These are phyloP conservation scores for Bipolaris cookei DNA, from an alignment of 2,329 filamentous ascomycete genomes.

Conservation along the genomic window DNA sequence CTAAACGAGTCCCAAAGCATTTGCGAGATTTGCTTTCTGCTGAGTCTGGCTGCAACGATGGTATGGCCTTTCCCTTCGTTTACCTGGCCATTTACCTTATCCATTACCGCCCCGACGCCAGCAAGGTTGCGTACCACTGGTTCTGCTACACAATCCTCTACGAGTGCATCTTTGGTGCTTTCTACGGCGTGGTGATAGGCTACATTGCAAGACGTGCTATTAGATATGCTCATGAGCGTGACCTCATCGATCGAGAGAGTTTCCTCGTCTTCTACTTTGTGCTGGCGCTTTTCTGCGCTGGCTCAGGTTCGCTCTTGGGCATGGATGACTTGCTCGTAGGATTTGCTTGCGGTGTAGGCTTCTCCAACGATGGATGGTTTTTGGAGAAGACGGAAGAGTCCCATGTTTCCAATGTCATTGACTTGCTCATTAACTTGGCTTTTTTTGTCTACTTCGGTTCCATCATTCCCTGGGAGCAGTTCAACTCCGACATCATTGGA, in stretches of 20 bases:
- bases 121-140: constrained; percentile 80
- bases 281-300: constrained; percentile 91
- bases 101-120: constrained; percentile 73
- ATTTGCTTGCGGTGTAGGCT: constrained; percentile 95
- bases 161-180: constrained; percentile 90
- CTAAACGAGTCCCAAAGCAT: constrained; percentile 96
- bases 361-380: constrained; percentile 99
- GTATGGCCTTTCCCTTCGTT: constrained; percentile 98
- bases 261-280: constrained; percentile 99
- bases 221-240: constrained; percentile 80
- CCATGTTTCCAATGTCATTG: constrained; percentile 98
- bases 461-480: constrained; percentile 95
- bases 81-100: constrained; percentile 92
- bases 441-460: constrained; percentile 98
- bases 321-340: constrained; percentile 94
- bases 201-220: constrained; percentile 92
- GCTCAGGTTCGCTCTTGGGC: constrained; percentile 87
- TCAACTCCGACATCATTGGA: constrained; percentile 74
- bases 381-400: constrained; percentile 97
- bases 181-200: constrained; percentile 86
- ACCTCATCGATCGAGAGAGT: constrained; percentile 92
- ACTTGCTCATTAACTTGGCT: constrained; percentile 92
- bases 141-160: constrained; percentile 89
- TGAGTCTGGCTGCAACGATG: constrained; percentile 98
- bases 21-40: constrained; percentile 91